Evolutionary conservation across 768 basidiomycete species (phyloP).

Genomic region (Nidularia sp.): DNA sequence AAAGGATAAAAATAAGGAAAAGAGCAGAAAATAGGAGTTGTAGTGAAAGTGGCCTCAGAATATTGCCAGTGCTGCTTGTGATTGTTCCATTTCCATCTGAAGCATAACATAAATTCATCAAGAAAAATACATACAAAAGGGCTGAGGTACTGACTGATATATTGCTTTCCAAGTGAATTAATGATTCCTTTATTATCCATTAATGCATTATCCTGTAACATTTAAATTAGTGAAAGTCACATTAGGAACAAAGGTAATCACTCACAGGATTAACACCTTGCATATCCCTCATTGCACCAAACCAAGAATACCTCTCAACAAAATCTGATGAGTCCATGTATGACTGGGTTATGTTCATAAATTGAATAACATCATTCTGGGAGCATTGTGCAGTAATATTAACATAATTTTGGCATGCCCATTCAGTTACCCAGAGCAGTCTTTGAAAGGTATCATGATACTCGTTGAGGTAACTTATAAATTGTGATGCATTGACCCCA

Average conservation of each 20-base stretch:
- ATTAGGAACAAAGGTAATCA: neutral
- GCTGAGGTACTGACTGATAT: slow-evolving; percentile 23
- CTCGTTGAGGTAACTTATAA: slow-evolving; percentile 43
- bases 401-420: slow-evolving; percentile 53
- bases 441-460: slow-evolving; percentile 47
- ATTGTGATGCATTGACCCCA: slow-evolving; percentile 43
- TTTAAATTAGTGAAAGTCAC: neutral
- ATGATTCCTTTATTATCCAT: slow-evolving; percentile 39
- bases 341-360: slow-evolving; percentile 46
- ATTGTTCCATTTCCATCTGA: neutral
- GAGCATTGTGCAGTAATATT: slow-evolving; percentile 39
- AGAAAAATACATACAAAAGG: neutral
- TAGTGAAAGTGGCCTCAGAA: neutral
- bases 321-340: slow-evolving; percentile 51
- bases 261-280: slow-evolving; percentile 43
- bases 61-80: neutral
- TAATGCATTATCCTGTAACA: slow-evolving; percentile 35
- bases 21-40: too few relatives aligned
- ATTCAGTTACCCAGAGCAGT: slow-evolving; percentile 60
- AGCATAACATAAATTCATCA: neutral
- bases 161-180: slow-evolving; percentile 44
- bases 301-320: slow-evolving; percentile 62
- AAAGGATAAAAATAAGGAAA: too few relatives aligned
- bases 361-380: slow-evolving; percentile 33
- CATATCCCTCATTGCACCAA: slow-evolving; percentile 50